A percentile compares a stretch with the other conserved stretches of the same genome.
phyloP scores from a whole-genome alignment of 2,329 filamentous ascomycete species.

The Ambrosiella beaveri region DNA sequence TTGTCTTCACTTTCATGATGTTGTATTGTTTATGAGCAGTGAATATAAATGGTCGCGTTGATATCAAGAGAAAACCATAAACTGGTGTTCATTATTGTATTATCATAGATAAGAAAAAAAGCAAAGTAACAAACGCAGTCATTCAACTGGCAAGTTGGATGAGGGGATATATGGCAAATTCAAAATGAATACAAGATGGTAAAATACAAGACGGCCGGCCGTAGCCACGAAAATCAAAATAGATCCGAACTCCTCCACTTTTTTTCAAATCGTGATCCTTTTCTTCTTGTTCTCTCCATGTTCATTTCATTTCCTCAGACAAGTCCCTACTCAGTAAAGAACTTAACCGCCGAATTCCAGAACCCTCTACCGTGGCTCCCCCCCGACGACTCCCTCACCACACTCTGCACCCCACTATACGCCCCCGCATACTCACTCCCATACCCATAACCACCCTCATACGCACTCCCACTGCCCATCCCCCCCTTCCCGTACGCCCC shows the following conservation, averaged over 20 bases:
- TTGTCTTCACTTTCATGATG: neutral
- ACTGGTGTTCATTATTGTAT: neutral
- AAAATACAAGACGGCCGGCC: neutral
- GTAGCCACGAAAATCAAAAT: neutral
- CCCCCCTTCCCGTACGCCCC: conserved; percentile 6
- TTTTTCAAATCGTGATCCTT: neutral
- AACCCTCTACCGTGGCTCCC: neutral
- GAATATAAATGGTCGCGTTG: neutral
- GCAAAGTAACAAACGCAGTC: neutral
- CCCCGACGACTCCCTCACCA: conserved; percentile 2
- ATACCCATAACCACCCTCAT: conserved; percentile 1
- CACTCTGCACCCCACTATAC: neutral
- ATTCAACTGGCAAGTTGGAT: neutral
- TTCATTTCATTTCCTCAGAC: neutral
- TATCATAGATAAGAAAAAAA: neutral
- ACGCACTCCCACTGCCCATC: neutral
- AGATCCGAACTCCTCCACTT: neutral
- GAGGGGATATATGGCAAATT: neutral
- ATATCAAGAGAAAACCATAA: neutral
- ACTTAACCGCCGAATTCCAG: conserved; percentile 8
- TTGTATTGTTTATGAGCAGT: neutral
- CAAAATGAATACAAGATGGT: neutral
- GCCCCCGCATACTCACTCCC: neutral
- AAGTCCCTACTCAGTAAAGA: conserved; percentile 7
- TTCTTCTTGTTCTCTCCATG: neutral